Evolutionary conservation across 768 basidiomycete species (phyloP).

Genomic region (Crepidotus variabilis): DNA sequence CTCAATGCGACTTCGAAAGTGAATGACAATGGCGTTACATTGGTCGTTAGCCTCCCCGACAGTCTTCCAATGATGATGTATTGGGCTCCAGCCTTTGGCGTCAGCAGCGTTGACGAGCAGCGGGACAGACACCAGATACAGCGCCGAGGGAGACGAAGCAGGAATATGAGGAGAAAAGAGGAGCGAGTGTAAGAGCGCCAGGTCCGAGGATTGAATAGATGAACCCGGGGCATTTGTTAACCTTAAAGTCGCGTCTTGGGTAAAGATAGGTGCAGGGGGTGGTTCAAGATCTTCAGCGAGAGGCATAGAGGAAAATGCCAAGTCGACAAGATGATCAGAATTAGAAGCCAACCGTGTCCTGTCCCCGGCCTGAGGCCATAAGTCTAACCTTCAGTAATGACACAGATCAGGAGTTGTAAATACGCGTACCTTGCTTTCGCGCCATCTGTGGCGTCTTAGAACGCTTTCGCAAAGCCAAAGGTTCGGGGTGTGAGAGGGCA

Average conservation of each 20-base stretch:
- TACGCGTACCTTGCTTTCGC: constrained; percentile 52
- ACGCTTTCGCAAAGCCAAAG: constrained; percentile 70
- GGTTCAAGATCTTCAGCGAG: constrained; percentile 34
- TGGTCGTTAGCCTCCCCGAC: constrained; percentile 44
- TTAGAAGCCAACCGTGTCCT: constrained; percentile 30
- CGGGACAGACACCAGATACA: constrained; percentile 46
- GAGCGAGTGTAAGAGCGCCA: constrained; percentile 48
- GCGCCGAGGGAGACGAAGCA: constrained; percentile 32
- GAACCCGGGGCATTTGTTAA: constrained; percentile 52
- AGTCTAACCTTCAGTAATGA: constrained; percentile 11
- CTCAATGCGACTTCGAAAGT: constrained; percentile 50
- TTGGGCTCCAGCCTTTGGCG: constrained; percentile 63
- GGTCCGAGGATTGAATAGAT: constrained; percentile 45
- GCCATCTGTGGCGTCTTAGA: constrained; percentile 58
- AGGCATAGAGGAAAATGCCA: constrained; percentile 35
- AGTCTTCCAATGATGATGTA: constrained; percentile 59
- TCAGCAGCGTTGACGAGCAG: constrained; percentile 69
- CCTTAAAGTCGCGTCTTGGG: constrained; percentile 35
- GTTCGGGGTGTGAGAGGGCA: constrained; percentile 52
- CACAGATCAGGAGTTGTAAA: constrained; percentile 8
- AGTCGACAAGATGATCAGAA: constrained; percentile 33
- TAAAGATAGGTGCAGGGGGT: constrained; percentile 39
- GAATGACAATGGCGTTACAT: constrained; percentile 40
- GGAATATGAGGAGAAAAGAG: constrained; percentile 46
- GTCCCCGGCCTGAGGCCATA: constrained; percentile 31